Percentiles rank a stretch among this genome's conserved stretches.
Evolutionary conservation across 768 basidiomycete genomes (phyloP).

Genomic region (Candolleomyces eurysporus): DNA sequence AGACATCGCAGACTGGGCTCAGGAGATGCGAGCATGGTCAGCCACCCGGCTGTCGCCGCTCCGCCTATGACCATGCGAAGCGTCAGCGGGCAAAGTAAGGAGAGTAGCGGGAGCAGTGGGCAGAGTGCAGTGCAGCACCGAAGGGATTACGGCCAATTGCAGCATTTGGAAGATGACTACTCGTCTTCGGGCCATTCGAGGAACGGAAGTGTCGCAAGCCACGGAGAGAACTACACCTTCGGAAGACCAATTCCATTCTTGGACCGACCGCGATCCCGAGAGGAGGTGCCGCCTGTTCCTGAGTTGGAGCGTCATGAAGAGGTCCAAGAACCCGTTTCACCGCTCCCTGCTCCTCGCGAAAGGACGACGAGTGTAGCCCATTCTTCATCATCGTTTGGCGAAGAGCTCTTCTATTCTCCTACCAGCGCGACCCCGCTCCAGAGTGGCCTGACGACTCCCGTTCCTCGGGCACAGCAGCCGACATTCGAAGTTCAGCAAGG

Average conservation of each 20-base stretch:
- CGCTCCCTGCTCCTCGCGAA: background rate
- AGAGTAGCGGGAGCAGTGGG: constrained; percentile 11
- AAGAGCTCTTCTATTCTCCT: background rate
- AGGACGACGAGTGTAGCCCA: constrained; percentile 2
- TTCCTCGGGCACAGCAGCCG: background rate
- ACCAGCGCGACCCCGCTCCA: constrained; percentile 5
- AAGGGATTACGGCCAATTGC: background rate
- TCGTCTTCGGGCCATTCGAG: constrained; percentile 45
- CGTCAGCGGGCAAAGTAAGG: constrained; percentile 15
- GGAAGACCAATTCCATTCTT: constrained; percentile 54
- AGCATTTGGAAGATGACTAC: constrained; percentile 20
- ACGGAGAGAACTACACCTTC: constrained; percentile 69
- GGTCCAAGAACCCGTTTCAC: background rate
- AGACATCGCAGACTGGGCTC: constrained; percentile 12
- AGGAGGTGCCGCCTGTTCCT: constrained; percentile 2
- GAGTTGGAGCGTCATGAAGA: background rate
- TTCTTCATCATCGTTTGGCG: background rate
- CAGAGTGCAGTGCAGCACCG: background rate
- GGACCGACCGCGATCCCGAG: constrained; percentile 25
- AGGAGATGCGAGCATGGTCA: constrained; percentile 9
- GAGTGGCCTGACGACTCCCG: constrained; percentile 1
- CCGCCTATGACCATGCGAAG: constrained; percentile 2
- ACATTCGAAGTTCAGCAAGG: constrained; percentile 6
- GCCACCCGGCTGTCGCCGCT: background rate
- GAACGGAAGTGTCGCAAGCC: constrained; percentile 42